Base-by-base conservation (phyloP, 495 filamentous ascomycete genomes). In the Acidiella bohemica region DNA sequence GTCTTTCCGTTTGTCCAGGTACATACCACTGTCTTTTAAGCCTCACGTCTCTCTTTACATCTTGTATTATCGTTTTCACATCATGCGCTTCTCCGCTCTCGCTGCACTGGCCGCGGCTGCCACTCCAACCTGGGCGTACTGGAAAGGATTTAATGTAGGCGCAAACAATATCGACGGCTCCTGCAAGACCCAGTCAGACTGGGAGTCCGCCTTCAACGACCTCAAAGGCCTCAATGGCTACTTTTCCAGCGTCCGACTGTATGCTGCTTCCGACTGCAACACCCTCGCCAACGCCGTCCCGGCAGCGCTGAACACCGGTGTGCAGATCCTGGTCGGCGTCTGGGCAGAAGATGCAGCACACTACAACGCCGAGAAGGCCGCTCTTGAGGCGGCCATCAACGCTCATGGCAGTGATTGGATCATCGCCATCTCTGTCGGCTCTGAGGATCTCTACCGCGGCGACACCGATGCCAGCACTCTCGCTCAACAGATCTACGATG, bases 371-470 rank as follows among this genome's bases (percentile, higher is more conserved):
- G 69, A 73, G 59, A 58, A 69, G 44, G 56, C 39, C 14, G 69
- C 69, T 12, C 50, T 73, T 13, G 49, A 59, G 41, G 55, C 53
- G 24, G 70, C 64, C 33, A 53, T 73, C 45, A 36, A 39, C 19
- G 57, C 60, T 44, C 53, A 63, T 38, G 69, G 69, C 44, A 58
- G 57, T 35, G 59, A 67, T 34, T 66, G 67, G 42, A 60, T 72
- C 42, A 63, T 72, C 20, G 67, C 64, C 37, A 62, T 72, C 39
- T 61, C 58, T 16, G 67, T 72, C 27, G 69, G 69, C 31, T 64
- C 57, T 53, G 69, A 73, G 56, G 69, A 73, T 36, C 54, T 73
- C 11, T 73, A 73, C 65, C 67, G 69, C 41, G 51, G 62, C 13
- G 69, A 68, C 41, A 62, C 60, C 20, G 53, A 43, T 12, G 65